Evolutionary conservation across 805 yeast species (phyloP).

Genomic region (Candida qinlingensis): DNA sequence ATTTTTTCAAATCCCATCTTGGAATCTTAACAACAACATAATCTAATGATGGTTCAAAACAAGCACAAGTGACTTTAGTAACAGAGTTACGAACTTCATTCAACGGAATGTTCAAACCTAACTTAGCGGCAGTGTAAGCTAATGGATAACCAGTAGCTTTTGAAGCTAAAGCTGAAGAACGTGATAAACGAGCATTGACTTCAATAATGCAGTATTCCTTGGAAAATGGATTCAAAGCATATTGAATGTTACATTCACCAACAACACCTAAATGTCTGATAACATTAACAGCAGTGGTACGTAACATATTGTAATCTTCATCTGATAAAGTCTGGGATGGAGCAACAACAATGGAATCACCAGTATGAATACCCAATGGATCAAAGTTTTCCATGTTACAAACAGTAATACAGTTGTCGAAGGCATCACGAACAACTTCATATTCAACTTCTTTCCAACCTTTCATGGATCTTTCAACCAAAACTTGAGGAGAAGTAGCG

Average conservation of each 20-base stretch:
- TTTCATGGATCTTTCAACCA: conserved; percentile 94
- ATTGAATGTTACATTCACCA: conserved; percentile 98
- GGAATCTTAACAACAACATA: conserved; percentile 97
- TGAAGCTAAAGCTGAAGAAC: conserved; percentile 98
- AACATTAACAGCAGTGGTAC: conserved; percentile 96
- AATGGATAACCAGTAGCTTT: conserved; percentile 98
- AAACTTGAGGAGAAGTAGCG: conserved; percentile 93
- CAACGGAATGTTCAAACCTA: conserved; percentile 88
- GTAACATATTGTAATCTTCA: conserved; percentile 95
- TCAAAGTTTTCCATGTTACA: conserved; percentile 99
- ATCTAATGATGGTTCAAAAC: conserved; percentile 96
- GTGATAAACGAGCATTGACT: conserved; percentile 94
- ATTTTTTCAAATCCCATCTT: conserved; percentile 97
- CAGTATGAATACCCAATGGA: conserved; percentile 97
- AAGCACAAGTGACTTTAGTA: conserved; percentile 89
- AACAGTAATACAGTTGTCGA: conserved; percentile 96
- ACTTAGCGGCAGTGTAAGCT: conserved; percentile 96
- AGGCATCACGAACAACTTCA: conserved; percentile 97
- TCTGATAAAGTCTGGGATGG: conserved; percentile 97
- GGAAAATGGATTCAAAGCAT: conserved; percentile 89
- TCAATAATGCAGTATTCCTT: conserved; percentile 96
- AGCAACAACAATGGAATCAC: conserved; percentile 98
- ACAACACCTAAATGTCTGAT: conserved; percentile 97
- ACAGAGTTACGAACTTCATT: conserved; percentile 91
- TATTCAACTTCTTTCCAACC: conserved; percentile 99